Base-by-base conservation (phyloP, 768 basidiomycete genomes). In the Tulasnella sp. region DNA sequence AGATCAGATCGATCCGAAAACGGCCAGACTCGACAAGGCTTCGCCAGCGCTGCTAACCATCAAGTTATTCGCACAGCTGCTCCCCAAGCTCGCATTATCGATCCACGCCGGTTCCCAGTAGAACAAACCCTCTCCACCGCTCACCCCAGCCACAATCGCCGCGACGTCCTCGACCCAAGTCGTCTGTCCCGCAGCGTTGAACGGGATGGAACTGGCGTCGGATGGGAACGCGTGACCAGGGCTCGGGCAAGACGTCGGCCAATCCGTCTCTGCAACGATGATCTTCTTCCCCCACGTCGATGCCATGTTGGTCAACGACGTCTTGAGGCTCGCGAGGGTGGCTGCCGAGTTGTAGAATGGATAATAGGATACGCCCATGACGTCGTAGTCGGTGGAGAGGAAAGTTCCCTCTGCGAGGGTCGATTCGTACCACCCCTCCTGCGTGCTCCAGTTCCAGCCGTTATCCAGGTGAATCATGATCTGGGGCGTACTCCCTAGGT, bases 31-130 rank as follows among this genome's bases (percentile, higher is more conserved):
- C 34, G 34, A 38, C 34, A 38, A 38, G 15, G 34, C 34, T 15
- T 38, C 15, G 5, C 34, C 34, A 15, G 34, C 15, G 34, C 34
- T 38, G 15, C 15, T 15, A 15, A 38, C 34, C 34, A 38, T 38
- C 34, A 38, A 38, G 34, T 38, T 38, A 15, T 38, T 38, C 34
- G 7, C 34, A 38, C 34, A 38, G 15, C 34, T 38, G 15, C 34
- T 38, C 15, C 69, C 70, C 25, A 71, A 59, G 53, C 68, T 71
- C 12, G 78, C 80, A 60, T 74, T 80, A 2, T 79, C 80, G 49
- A 82, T 72, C 81, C 82, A 84, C 48, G 73, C 80, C 21, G 81
- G 81, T 63, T 84, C 81, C 82, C 81, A 84, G 65, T 83, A 82
- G n/a, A 78, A 38, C 34, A 59, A 71, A 3, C 69, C 70, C 27